A percentile compares a stretch with the other conserved stretches of the same genome.
phyloP scores from a whole-genome alignment of 495 filamentous ascomycete genomes.

The Lophium mytilinum region DNA sequence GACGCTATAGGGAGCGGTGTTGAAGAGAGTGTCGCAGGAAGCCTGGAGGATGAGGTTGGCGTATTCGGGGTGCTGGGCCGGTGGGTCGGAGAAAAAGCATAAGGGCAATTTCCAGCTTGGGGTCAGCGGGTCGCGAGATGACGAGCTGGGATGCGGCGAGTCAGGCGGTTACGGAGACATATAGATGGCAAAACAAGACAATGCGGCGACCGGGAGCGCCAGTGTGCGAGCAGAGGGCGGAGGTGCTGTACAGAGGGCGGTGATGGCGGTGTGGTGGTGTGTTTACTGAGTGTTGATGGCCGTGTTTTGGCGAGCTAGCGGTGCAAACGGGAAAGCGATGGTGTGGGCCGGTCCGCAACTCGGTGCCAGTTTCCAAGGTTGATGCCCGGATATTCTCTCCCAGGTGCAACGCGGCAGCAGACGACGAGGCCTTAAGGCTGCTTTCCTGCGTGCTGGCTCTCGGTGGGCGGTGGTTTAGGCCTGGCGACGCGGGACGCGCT shows the following conservation, averaged over 20 bases:
- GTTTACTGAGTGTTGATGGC: no score
- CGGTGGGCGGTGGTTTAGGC: no score
- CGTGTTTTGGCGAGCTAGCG: background rate
- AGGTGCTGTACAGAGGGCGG: background rate
- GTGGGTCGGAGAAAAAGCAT: constrained; percentile 19
- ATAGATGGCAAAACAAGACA: background rate
- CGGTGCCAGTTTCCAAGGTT: no score
- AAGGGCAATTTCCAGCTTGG: constrained; percentile 2
- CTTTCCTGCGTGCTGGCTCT: no score
- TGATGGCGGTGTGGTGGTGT: no score
- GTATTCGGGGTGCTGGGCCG: constrained; percentile 1
- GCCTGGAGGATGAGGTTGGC: background rate
- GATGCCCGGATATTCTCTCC: no score
- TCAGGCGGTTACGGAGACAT: background rate
- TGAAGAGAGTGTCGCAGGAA: background rate
- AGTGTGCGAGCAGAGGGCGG: background rate
- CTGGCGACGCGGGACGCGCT: no score
- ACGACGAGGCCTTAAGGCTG: no score
- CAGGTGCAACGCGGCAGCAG: no score
- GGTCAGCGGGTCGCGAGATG: background rate
- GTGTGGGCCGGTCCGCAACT: no score
- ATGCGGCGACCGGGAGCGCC: background rate
- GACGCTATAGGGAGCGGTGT: background rate
- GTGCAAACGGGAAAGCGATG: no score
- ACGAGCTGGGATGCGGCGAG: background rate